Conservation (phyloP, 176 grass and related monocot genomes). For the Oryza punctata region DNA sequence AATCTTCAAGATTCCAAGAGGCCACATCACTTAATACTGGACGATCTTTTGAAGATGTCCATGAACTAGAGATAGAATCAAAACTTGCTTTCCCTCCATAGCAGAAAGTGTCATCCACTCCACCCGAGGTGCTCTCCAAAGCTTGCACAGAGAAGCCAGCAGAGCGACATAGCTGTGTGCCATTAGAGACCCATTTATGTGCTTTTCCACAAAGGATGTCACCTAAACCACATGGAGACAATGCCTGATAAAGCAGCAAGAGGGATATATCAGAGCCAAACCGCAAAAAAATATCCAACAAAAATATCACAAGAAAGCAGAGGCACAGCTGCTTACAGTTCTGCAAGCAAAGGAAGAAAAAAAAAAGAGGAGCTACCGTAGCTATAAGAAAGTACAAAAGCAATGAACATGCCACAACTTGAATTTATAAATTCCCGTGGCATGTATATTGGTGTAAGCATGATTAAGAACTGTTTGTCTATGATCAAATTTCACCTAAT, state of each 20-base stretch:
- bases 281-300: background rate
- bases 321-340: background rate
- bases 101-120: slow-evolving; percentile 69
- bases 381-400: slow-evolving; percentile 21
- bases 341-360: slow-evolving; percentile 8
- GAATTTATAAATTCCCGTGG: background rate
- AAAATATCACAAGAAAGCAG: background rate
- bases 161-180: slow-evolving; percentile 75
- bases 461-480: background rate
- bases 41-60: slow-evolving; percentile 55
- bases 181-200: slow-evolving; percentile 86
- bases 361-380: background rate
- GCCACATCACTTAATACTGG: slow-evolving; percentile 43
- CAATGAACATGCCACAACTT: background rate
- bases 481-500: background rate
- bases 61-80: slow-evolving; percentile 75
- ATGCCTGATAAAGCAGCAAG: slow-evolving; percentile 57
- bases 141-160: slow-evolving; percentile 83
- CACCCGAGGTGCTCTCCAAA: slow-evolving; percentile 35
- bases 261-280: slow-evolving; percentile 31
- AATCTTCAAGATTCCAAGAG: slow-evolving; percentile 55
- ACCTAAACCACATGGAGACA: slow-evolving; percentile 91
- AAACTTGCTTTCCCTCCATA: slow-evolving; percentile 95
- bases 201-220: slow-evolving; percentile 90
- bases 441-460: background rate